Conservation (phyloP, 2,329 filamentous ascomycete genomes). For the Xylariomycetidae sp. region DNA sequence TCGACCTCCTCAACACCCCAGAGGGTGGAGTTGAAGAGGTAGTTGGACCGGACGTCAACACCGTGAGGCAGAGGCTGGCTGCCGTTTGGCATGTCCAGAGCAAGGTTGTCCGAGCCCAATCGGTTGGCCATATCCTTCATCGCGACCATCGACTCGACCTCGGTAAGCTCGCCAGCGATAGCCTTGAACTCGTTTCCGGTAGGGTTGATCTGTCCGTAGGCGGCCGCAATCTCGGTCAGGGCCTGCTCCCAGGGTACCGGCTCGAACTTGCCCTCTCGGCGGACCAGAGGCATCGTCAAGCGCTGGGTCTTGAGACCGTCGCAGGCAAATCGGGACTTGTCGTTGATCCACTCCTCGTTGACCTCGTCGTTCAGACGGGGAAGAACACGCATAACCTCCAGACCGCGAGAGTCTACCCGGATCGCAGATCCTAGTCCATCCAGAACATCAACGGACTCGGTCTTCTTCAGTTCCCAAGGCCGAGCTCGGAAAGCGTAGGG, state of each 20-base stretch:
- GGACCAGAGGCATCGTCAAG: slow-evolving; percentile 85
- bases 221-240: slow-evolving; percentile 76
- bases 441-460: slow-evolving; percentile 90
- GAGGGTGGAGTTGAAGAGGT: slow-evolving; percentile 94
- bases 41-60: slow-evolving; percentile 89
- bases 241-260: slow-evolving; percentile 95
- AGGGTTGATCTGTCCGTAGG: slow-evolving; percentile 71
- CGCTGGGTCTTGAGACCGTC: slow-evolving; percentile 96
- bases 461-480: slow-evolving; percentile 95
- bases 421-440: slow-evolving; percentile 93
- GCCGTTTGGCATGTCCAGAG: slow-evolving; percentile 82
- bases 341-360: slow-evolving; percentile 99
- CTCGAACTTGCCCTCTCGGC: slow-evolving; percentile 83
- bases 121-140: slow-evolving; percentile 97
- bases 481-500: slow-evolving; percentile 95
- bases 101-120: slow-evolving; percentile 92
- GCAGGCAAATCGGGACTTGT: slow-evolving; percentile 94
- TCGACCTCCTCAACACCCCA: slow-evolving; percentile 92
- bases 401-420: slow-evolving; percentile 82
- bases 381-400: slow-evolving; percentile 93
- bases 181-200: slow-evolving; percentile 95
- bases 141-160: slow-evolving; percentile 89
- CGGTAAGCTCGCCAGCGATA: slow-evolving; percentile 82
- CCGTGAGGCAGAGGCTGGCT: slow-evolving; percentile 83
- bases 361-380: slow-evolving; percentile 95